These are phyloP conservation scores for Diplocarpon rosae DNA, from an alignment of 2,329 filamentous ascomycete genomes.

Conservation along the genomic window DNA sequence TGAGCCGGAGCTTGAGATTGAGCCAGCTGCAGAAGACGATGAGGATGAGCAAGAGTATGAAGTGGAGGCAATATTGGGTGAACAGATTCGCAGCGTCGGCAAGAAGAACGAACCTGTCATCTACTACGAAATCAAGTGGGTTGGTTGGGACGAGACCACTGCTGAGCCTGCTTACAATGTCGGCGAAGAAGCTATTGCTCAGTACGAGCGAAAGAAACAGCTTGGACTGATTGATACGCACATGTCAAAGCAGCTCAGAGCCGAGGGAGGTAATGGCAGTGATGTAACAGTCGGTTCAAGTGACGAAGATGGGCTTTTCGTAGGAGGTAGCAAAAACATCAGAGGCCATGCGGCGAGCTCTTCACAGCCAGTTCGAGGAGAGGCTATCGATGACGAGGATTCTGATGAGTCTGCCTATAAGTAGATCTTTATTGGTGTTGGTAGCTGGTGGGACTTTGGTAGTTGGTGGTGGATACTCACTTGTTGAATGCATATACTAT, in stretches of 20 bases:
- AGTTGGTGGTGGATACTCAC: too few relatives aligned
- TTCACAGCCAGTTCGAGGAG: neutral
- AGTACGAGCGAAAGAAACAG: constrained; percentile 7
- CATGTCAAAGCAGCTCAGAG: too few relatives aligned
- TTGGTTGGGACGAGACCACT: constrained; percentile 12
- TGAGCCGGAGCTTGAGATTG: neutral
- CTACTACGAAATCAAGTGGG: constrained; percentile 23
- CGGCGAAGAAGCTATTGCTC: constrained; percentile 1
- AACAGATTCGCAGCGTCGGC: constrained; percentile 5
- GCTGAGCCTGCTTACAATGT: constrained; percentile 23
- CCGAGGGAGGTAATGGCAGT: too few relatives aligned
- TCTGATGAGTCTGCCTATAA: neutral
- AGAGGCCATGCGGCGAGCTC: neutral
- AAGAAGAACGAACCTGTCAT: constrained; percentile 8
- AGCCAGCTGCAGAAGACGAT: constrained; percentile 2
- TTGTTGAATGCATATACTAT: too few relatives aligned
- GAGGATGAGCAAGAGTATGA: constrained; percentile 15
- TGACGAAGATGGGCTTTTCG: neutral
- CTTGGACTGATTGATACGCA: too few relatives aligned
- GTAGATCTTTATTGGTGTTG: too few relatives aligned
- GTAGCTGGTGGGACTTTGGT: too few relatives aligned
- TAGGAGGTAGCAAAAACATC: neutral
- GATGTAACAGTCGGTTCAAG: too few relatives aligned
- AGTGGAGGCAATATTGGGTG: constrained; percentile 16
- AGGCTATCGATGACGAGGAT: neutral